Conservation (phyloP, 176 grass and related monocot genomes). For the Lolium rigidum region DNA sequence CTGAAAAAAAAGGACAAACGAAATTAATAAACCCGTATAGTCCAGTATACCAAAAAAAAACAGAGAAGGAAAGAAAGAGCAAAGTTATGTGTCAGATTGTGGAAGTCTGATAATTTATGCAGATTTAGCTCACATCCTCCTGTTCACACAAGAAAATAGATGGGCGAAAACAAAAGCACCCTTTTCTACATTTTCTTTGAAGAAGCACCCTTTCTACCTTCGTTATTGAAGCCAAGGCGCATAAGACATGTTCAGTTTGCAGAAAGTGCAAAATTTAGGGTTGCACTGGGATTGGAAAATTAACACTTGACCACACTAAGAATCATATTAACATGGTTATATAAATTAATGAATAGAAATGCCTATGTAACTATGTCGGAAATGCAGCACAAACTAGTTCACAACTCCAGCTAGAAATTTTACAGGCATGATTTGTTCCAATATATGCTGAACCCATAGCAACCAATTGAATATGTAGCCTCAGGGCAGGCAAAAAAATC, state of each 20-base stretch:
- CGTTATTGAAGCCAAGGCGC: background rate
- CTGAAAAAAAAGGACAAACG: background rate
- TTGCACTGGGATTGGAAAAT: background rate
- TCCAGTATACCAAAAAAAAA: background rate
- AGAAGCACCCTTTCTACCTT: background rate
- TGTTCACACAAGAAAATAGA: conserved; percentile 13
- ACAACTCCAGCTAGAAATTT: background rate
- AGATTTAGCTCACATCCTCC: background rate
- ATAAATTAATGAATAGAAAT: background rate
- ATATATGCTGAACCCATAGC: conserved; percentile 20
- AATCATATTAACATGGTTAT: background rate
- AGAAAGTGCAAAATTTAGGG: background rate
- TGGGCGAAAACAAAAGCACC: conserved; percentile 6
- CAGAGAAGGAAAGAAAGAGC: background rate
- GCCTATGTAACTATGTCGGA: background rate
- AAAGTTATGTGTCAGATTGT: background rate
- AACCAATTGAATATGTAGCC: background rate
- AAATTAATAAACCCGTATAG: background rate
- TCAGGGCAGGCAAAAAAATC: conserved; percentile 23
- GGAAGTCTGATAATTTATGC: background rate
- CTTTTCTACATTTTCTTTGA: background rate
- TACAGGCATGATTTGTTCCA: conserved; percentile 12
- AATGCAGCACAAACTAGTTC: conserved; percentile 24
- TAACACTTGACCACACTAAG: background rate
- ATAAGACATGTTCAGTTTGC: conserved; percentile 12